Evolutionary conservation across 345 rosid species (phyloP).

Genomic region (Eucalyptus curtisii): DNA sequence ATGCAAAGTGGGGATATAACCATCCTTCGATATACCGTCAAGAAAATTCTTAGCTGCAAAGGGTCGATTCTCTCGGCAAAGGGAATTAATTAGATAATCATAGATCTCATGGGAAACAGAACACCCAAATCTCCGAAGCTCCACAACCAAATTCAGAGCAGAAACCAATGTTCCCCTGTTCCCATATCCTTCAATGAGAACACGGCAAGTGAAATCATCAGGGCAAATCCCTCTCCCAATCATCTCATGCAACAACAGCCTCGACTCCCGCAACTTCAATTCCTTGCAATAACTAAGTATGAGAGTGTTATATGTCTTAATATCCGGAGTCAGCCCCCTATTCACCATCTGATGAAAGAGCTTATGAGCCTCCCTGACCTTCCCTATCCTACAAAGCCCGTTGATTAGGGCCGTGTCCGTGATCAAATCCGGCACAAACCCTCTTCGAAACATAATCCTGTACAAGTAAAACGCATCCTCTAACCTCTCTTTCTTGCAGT

Average conservation of each 20-base stretch:
- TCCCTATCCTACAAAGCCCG: conserved; percentile 80
- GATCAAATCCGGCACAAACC: conserved; percentile 71
- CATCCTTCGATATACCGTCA: conserved; percentile 25
- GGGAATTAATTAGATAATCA: conserved; percentile 30
- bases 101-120: conserved; percentile 33
- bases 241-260: conserved; percentile 51
- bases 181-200: conserved; percentile 45
- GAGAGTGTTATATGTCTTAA: conserved; percentile 61
- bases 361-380: conserved; percentile 74
- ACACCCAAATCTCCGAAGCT: conserved; percentile 46
- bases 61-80: conserved; percentile 58
- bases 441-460: conserved; percentile 59
- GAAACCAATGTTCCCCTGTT: conserved; percentile 49
- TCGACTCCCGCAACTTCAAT: conserved; percentile 52
- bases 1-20: conserved; percentile 24
- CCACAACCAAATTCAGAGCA: conserved; percentile 65
- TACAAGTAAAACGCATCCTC: conserved; percentile 73
- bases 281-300: conserved; percentile 65
- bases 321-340: conserved; percentile 54
- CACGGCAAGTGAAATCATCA: conserved; percentile 41
- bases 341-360: conserved; percentile 60
- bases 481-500: conserved; percentile 59
- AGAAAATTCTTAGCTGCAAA: conserved; percentile 80
- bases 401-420: conserved; percentile 60
- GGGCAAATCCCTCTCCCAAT: conserved; percentile 52